Evolutionary conservation across 78 protist genomes (phyloP), one percentile per base, ranked within the genome.

Genomic region (Polysphondylium violaceum): DNA sequence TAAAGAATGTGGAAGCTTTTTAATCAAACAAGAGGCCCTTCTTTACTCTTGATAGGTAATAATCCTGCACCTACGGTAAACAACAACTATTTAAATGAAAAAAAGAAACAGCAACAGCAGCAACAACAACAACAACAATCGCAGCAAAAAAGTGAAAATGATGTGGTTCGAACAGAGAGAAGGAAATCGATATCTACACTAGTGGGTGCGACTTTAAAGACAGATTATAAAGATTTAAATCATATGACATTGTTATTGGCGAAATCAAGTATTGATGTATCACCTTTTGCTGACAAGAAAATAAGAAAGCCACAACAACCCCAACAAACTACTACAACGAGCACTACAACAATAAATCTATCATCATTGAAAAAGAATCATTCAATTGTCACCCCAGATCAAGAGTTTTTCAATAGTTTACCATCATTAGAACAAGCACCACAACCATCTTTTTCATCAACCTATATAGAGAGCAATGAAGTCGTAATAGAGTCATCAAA

Each of bases 201-300:
- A 21, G 72, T 64, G 2, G 72, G 40, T n/a, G n/a, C n/a, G n/a
- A n/a, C n/a, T n/a, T n/a, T n/a, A n/a, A n/a, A n/a, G 2, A 35
- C 36, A 21, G 36, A 64, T 6, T 36, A 64, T 64, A 64, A 19
- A 6, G 72, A 64, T 64, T 36, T 64, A 36, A 21, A 35, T 35
- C 72, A 64, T 3, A 64, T 64, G 72, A 64, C 72, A 7, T 19
- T 21, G 17, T 21, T 64, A 21, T 64, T 64, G 29, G 72, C 72
- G 7, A 35, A 36, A n/a, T 33, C 72, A 36, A 47, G 72, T 36
- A 64, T 64, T 9, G 31, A 41, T 21, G 47, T 64, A n/a, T 64
- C 72, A 64, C 31, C 31, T n/a, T 36, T 64, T 21, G 36, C 21
- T 64, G 36, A 64, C 21, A 64, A 64, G 6, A 60, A 60, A 11